Evolutionary conservation across 1,284 basidiomycete species (phyloP).

Genomic region (Ceratobasidium sp.): DNA sequence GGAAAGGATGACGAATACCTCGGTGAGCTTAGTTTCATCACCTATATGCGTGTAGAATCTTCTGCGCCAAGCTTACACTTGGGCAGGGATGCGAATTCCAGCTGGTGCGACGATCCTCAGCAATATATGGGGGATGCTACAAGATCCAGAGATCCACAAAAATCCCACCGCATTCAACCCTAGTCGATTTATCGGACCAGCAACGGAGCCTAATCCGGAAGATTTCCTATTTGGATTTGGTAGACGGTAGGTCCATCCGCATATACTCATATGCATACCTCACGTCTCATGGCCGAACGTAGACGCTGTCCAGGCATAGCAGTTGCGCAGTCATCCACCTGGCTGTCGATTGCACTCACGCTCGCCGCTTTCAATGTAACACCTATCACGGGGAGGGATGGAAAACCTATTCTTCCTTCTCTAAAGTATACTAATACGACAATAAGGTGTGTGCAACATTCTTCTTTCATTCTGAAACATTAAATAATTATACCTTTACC

Average conservation of each 20-base stretch:
- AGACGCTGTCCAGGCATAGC: slow-evolving; percentile 30
- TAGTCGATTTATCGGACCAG: neutral
- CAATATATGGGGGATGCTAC: neutral
- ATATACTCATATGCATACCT: no score
- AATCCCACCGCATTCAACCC: neutral
- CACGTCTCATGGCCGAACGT: no score
- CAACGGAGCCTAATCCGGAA: neutral
- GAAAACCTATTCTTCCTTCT: slow-evolving; percentile 6
- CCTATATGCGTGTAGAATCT: neutral
- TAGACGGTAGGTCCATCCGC: neutral
- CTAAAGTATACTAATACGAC: slow-evolving; percentile 12
- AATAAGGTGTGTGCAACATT: slow-evolving; percentile 7
- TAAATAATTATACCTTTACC: no score
- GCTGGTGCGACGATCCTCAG: neutral
- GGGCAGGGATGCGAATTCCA: slow-evolving; percentile 7
- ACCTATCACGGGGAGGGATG: neutral
- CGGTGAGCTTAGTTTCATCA: neutral
- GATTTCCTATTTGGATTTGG: slow-evolving; percentile 5
- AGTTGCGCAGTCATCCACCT: slow-evolving; percentile 31
- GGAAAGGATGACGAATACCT: no score
- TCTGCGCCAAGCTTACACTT: neutral
- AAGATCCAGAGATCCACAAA: neutral
- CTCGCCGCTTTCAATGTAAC: slow-evolving; percentile 26
- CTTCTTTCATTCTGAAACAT: no score
- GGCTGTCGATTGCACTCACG: slow-evolving; percentile 23